These are phyloP conservation scores for Gymnopus androsaceus DNA, from an alignment of 1,284 basidiomycete species.

Conservation along the genomic window DNA sequence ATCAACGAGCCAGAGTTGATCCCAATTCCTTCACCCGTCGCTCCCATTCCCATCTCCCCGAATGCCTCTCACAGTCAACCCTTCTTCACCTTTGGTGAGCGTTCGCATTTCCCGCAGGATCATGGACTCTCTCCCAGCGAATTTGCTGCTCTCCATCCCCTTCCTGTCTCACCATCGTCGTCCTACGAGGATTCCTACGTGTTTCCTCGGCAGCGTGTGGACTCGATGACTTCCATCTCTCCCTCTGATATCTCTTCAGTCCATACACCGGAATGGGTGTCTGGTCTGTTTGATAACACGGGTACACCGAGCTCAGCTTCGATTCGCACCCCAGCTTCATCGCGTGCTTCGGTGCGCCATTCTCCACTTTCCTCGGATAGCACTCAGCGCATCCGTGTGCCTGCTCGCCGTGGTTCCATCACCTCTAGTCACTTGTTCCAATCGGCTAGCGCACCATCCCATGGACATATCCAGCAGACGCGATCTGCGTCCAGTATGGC, in stretches of 20 bases:
- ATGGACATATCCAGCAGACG: constrained; percentile 44
- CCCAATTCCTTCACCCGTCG: constrained; percentile 48
- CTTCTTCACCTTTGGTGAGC: constrained; percentile 43
- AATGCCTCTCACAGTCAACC: constrained; percentile 31
- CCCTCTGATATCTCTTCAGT: constrained; percentile 54
- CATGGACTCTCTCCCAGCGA: constrained; percentile 55
- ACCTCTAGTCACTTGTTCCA: constrained; percentile 70
- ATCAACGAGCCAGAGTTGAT: constrained; percentile 54
- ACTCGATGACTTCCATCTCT: constrained; percentile 43
- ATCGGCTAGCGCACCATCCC: constrained; percentile 69
- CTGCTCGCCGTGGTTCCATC: constrained; percentile 43
- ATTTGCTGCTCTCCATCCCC: constrained; percentile 19
- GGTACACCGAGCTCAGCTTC: constrained; percentile 30
- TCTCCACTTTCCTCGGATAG: constrained; percentile 48
- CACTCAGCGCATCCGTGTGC: constrained; percentile 42
- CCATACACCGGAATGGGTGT: constrained; percentile 59
- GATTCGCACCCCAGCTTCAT: constrained; percentile 30
- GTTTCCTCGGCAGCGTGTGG: constrained; percentile 40
- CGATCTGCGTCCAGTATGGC: constrained; percentile 50
- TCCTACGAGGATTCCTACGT: constrained; percentile 41
- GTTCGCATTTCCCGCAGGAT: constrained; percentile 47
- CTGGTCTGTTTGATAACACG: constrained; percentile 59
- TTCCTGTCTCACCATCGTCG: constrained; percentile 52
- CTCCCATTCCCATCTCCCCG: constrained; percentile 65
- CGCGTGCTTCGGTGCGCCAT: constrained; percentile 36